These are phyloP conservation scores for Agaricus bisporus DNA, from an alignment of 768 basidiomycete species.

Conservation along the genomic window DNA sequence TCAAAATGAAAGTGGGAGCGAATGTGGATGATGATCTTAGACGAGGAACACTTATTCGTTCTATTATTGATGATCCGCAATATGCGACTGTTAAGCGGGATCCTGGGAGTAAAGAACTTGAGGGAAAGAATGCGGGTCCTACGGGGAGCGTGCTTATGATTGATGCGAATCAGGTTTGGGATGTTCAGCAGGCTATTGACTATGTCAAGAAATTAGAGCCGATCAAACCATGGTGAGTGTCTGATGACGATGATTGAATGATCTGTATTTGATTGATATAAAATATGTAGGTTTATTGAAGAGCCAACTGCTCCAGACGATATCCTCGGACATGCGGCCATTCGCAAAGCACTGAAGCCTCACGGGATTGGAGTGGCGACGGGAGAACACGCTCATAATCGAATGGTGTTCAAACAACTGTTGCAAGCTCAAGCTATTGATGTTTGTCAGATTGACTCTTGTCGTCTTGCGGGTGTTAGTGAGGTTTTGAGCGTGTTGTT, in stretches of 20 bases:
- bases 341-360: slow-evolving; percentile 72
- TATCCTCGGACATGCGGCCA: slow-evolving; percentile 76
- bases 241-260: neutral
- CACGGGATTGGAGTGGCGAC: slow-evolving; percentile 88
- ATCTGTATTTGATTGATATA: neutral
- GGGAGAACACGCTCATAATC: slow-evolving; percentile 92
- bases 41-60: slow-evolving; percentile 83
- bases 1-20: slow-evolving; percentile 98
- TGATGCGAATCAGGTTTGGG: slow-evolving; percentile 97
- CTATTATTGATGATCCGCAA: slow-evolving; percentile 90
- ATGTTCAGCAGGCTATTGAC: slow-evolving; percentile 87
- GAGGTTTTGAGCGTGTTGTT: slow-evolving; percentile 87
- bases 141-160: slow-evolving; percentile 96
- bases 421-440: slow-evolving; percentile 90
- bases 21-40: slow-evolving; percentile 77
- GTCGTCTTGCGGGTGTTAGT: slow-evolving; percentile 88
- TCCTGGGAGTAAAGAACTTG: slow-evolving; percentile 54
- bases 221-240: slow-evolving; percentile 77
- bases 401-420: slow-evolving; percentile 94
- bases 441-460: slow-evolving; percentile 93
- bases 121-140: slow-evolving; percentile 90
- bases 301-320: slow-evolving; percentile 93
- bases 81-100: slow-evolving; percentile 59
- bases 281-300: slow-evolving; percentile 71
- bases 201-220: slow-evolving; percentile 76